Percentiles rank a stretch among this genome's conserved stretches.
These are phyloP conservation scores for Suillus brevipes DNA, from an alignment of 768 basidiomycete genomes.

Conservation along the genomic window DNA sequence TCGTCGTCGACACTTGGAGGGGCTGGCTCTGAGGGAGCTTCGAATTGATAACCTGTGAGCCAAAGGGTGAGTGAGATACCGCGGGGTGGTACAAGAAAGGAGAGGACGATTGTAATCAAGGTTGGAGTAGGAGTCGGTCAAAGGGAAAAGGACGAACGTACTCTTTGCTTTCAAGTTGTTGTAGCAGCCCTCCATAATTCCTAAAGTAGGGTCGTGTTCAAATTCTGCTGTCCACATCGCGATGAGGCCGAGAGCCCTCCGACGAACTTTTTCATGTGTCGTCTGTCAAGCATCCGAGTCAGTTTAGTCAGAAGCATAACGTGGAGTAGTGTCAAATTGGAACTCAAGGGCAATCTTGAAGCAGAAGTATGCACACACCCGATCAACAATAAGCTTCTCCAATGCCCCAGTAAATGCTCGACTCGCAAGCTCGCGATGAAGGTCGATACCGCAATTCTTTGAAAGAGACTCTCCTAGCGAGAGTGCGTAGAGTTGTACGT, in stretches of 20 bases:
- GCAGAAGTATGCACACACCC: constrained; percentile 49
- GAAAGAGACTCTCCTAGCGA: constrained; percentile 84
- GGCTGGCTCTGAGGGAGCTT: constrained; percentile 56
- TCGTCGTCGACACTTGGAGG: constrained; percentile 79
- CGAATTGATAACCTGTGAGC: constrained; percentile 68
- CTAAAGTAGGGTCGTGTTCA: constrained; percentile 73
- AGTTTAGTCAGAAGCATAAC: constrained; percentile 9
- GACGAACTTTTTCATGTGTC: constrained; percentile 88
- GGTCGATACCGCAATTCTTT: constrained; percentile 83
- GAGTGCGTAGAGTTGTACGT: constrained; percentile 93
- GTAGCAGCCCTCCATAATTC: constrained; percentile 90
- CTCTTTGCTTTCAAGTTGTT: constrained; percentile 81
- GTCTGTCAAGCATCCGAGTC: constrained; percentile 49
- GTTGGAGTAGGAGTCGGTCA: not conserved
- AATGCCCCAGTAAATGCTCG: constrained; percentile 89
- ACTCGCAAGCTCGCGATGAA: constrained; percentile 86
- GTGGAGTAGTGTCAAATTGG: not conserved
- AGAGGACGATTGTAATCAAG: not conserved
- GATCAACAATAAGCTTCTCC: constrained; percentile 84
- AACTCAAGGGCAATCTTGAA: not conserved
- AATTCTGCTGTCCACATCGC: constrained; percentile 86
- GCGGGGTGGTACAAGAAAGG: not conserved
- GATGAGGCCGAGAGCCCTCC: constrained; percentile 67
- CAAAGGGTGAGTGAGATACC: constrained; percentile 15
- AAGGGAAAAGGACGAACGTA: constrained; percentile 31